phyloP scores from a whole-genome alignment of 1,284 basidiomycete genomes.

The Cerioporus squamosus region DNA sequence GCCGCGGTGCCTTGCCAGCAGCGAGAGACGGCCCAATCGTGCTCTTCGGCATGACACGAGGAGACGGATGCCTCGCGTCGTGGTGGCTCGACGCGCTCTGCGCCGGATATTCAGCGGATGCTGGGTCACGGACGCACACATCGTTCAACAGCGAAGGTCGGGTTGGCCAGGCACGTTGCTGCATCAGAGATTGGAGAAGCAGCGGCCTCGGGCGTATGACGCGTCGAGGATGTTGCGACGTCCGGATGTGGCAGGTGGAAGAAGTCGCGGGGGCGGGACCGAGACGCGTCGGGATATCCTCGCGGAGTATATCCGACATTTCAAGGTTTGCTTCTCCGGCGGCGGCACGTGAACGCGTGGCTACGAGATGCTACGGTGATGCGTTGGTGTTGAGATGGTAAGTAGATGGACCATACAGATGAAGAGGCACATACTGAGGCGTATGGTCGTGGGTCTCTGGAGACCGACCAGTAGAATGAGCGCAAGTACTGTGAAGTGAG shows the following conservation, averaged over 20 bases:
- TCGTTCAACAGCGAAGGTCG: conserved; percentile 13
- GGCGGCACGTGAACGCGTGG: conserved; percentile 5
- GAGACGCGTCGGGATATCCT: conserved; percentile 21
- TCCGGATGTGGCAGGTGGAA: neutral
- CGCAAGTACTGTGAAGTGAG: too few relatives aligned
- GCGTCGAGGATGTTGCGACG: neutral
- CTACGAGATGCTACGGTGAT: neutral
- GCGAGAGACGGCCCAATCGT: neutral
- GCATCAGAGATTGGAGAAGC: neutral
- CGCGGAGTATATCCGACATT: conserved; percentile 26
- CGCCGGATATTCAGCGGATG: conserved; percentile 22
- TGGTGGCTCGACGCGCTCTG: conserved; percentile 4
- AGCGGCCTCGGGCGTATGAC: conserved; percentile 8
- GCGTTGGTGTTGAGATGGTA: neutral
- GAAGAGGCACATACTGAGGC: neutral
- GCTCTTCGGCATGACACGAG: neutral
- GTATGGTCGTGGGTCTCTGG: neutral
- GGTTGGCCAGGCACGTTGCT: conserved; percentile 12
- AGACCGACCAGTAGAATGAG: too few relatives aligned
- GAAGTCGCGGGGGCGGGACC: neutral
- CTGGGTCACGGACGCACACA: conserved; percentile 14
- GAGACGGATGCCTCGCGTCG: neutral
- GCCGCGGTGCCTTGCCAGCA: conserved; percentile 4
- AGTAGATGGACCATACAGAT: neutral
- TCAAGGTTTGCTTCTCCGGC: conserved; percentile 5